Evolutionary conservation across 23 red algal species (phyloP), one percentile per base, ranked within the genome.

Genomic region (Cyanidioschyzon merolae): DNA sequence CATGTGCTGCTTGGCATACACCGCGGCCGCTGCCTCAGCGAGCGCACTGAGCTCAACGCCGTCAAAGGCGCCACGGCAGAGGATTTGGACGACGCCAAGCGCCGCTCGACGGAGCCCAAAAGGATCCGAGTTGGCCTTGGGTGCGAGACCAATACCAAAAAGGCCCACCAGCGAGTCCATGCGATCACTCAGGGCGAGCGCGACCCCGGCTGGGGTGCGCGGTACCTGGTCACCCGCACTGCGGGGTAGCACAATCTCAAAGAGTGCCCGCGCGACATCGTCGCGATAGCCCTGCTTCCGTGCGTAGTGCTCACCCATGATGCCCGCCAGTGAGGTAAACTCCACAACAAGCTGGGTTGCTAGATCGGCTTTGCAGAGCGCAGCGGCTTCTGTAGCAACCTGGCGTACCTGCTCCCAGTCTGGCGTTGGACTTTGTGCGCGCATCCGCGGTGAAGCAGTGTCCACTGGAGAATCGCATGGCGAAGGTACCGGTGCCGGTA

Each of bases 301-400:
- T 17, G 88, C 88, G 80, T 98, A 98, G 81, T 98, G 89, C 39
- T 80, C 82, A 34, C 94, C 94, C 88, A 98, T 98, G 34, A 79
- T 80, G 7, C 94, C 94, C 2, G 94, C 94, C 39, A 98, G 79
- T 0, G 71, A 80, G 24, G 94, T 98, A 76, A 98, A 91, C 75
- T 98, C 94, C 37, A 98, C 84, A 21, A 98, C 94, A 85, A 98
- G 79, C 0, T 79, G 77, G 0, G 88, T 98, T 30, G 80, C 88
- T 36, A 98, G 79, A 83, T 98, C 94, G 39, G 88, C 94, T 79
- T 98, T 98, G 82, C 80, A 91, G 29, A 98, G 51, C 18, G 37
- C 35, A 2, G 94, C 94, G 29, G 78, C 79, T 34, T 35, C 58
- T 37, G 17, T 16, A 0, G 89, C 82, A 3, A 71, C 63, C 29